Conservation (phyloP, 169 alveolate species). For the Perkinsus olseni region DNA sequence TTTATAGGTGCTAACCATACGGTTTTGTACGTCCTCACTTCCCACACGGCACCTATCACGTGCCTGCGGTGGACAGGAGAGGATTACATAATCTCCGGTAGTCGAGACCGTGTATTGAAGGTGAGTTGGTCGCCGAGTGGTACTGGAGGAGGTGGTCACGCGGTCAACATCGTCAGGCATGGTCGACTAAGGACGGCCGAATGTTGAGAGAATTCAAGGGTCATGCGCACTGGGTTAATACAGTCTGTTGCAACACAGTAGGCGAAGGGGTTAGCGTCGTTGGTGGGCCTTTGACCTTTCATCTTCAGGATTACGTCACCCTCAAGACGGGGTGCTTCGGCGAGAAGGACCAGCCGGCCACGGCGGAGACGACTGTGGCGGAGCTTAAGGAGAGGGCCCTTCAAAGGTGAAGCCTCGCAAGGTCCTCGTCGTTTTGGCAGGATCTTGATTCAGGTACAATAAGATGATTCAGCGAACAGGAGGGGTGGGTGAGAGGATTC, state of each 20-base stretch:
- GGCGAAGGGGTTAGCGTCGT: slow-evolving; percentile 54
- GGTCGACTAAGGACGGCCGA: slow-evolving; percentile 47
- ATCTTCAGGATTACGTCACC: slow-evolving; percentile 18
- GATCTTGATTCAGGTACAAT: not conserved
- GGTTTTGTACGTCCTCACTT: slow-evolving; percentile 41
- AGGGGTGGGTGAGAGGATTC: slow-evolving; percentile 71
- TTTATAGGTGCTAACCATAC: slow-evolving; percentile 38
- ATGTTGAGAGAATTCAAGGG: slow-evolving; percentile 71
- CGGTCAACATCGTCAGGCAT: no score
- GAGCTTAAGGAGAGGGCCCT: not conserved
- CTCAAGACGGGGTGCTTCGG: slow-evolving; percentile 20
- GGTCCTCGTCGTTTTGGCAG: no score
- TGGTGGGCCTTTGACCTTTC: slow-evolving; percentile 66
- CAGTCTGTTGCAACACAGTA: slow-evolving; percentile 87
- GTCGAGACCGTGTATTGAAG: slow-evolving; percentile 69
- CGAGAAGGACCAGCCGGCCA: not conserved
- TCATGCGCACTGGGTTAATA: slow-evolving; percentile 98
- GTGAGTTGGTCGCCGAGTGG: slow-evolving; percentile 14
- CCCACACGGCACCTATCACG: slow-evolving; percentile 68
- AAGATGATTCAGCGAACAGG: not conserved
- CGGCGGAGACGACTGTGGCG: not conserved
- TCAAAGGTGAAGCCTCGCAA: not conserved
- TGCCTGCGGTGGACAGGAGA: slow-evolving; percentile 76
- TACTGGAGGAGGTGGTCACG: no score
- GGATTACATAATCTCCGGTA: slow-evolving; percentile 59